Evolutionary conservation across 805 yeast species (phyloP).

Genomic region (Ogataea sp.): DNA sequence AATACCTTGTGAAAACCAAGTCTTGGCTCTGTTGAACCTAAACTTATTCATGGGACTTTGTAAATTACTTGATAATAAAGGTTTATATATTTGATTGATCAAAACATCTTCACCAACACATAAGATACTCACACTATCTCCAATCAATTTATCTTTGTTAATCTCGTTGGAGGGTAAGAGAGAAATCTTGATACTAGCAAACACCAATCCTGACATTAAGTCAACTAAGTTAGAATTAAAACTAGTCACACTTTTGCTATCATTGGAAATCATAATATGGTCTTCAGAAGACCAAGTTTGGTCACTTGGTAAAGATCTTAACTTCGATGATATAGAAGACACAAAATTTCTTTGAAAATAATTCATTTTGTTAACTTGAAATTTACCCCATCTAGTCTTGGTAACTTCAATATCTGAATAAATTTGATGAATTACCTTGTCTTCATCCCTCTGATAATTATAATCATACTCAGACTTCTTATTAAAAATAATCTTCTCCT

Average conservation of each 20-base stretch:
- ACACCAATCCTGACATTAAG: conserved; percentile 30
- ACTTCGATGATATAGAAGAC: conserved; percentile 25
- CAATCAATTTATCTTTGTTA: conserved; percentile 7
- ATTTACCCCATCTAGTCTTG: no score
- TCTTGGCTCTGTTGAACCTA: conserved; percentile 25
- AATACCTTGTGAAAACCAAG: conserved; percentile 41
- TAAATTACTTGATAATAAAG: no score
- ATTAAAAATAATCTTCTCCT: no score
- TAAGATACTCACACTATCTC: no score
- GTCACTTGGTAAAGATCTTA: conserved; percentile 22
- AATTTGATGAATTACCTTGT: conserved; percentile 17
- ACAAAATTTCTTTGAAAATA: conserved; percentile 28
- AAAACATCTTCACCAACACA: no score
- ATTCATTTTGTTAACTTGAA: conserved; percentile 5
- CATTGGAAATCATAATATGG: conserved; percentile 13
- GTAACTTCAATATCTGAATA: background rate
- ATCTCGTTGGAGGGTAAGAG: conserved; percentile 12
- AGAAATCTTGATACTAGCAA: conserved; percentile 21
- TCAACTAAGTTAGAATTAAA: conserved; percentile 23
- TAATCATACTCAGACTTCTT: no score
- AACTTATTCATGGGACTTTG: background rate
- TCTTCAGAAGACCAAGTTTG: conserved; percentile 21
- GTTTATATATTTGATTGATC: no score
- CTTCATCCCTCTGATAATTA: no score
- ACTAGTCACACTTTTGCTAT: conserved; percentile 3